Evolutionary conservation across 179 eudicot species (phyloP), one percentile per base, ranked within the genome.

Genomic region (Nepenthes alata): DNA sequence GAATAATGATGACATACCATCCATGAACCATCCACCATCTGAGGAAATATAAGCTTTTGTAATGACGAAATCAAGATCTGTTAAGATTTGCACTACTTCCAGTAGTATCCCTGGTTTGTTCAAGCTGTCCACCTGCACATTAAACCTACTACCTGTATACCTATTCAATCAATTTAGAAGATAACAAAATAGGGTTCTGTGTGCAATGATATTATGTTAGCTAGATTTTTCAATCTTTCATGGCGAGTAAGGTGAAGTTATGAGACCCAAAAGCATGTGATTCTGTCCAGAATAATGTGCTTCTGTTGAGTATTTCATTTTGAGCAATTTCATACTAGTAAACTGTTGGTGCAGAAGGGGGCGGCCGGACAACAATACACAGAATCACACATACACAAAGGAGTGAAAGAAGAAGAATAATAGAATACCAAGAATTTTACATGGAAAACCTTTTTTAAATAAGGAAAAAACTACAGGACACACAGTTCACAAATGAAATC

Each of bases 21-120:
- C 96, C 96, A 88, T 86, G 78, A 88, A 86, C 96, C 96, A 88
- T 74, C 96, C 93, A 13, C 96, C 96, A 78, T 89, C 96, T 44
- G 96, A 86, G 65, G 88, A 86, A 62, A 89, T 79, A 74, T 89
- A 86, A 69, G 96, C 94, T 71, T 89, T 89, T 52, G 83, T 84
- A 62, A 89, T 84, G 75, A 69, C 57, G 54, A 86, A 88, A 70
- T 89, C 91, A 54, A 89, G 84, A 69, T 89, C 96, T 4, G 94
- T 66, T 9, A 89, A 78, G 63, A 89, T 74, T 73, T 89, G 96
- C 45, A 89, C 96, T 4, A 86, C 94, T 79, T 89, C 96, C 47
- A 89, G 73, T 59, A 89, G 78, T 65, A 89, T 86, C 53, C 94
- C 94, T 5, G 82, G 86, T 68, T 84, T 89, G 79, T 86, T 89